phyloP scores from a whole-genome alignment of 2,329 filamentous ascomycete genomes.

The Drechmeria coniospora region DNA sequence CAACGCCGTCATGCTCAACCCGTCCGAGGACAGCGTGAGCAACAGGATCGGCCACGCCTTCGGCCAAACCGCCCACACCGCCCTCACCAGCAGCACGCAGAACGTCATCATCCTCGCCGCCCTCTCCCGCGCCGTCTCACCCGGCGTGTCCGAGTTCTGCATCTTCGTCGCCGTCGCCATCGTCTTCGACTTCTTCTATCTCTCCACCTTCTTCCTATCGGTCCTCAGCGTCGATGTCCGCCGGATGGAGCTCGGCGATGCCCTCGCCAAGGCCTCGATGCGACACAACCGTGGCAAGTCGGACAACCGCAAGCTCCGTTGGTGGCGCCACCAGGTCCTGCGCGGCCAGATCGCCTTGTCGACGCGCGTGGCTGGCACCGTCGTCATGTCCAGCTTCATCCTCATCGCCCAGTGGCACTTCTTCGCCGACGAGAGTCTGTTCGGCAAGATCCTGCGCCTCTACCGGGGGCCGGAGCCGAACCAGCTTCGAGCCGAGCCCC shows the following conservation, averaged over 20 bases:
- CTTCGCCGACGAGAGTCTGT: slow-evolving; percentile 41
- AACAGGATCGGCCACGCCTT: slow-evolving; percentile 58
- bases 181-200: slow-evolving; percentile 61
- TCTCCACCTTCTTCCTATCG: slow-evolving; percentile 66
- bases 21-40: slow-evolving; percentile 51
- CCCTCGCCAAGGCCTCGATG: slow-evolving; percentile 41
- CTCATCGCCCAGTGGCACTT: slow-evolving; percentile 66
- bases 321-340: slow-evolving; percentile 46
- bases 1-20: slow-evolving; percentile 60
- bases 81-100: slow-evolving; percentile 50
- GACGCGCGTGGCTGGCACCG: slow-evolving; percentile 59
- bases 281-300: slow-evolving; percentile 17
- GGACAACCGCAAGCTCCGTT: slow-evolving; percentile 9
- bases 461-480: slow-evolving; percentile 6
- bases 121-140: slow-evolving; percentile 51
- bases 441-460: slow-evolving; percentile 12
- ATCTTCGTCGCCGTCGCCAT: slow-evolving; percentile 61
- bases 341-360: slow-evolving; percentile 52
- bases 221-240: slow-evolving; percentile 68
- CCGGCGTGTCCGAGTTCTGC: slow-evolving; percentile 61
- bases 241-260: slow-evolving; percentile 60
- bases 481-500: slow-evolving; percentile 14
- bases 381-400: slow-evolving; percentile 58
- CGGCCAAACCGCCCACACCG: slow-evolving; percentile 55
- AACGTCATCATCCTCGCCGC: slow-evolving; percentile 52